A percentile compares a stretch with the other conserved stretches of the same genome.
phyloP scores from a whole-genome alignment of 2,329 filamentous ascomycete species.

The Lachnellula hyalina region DNA sequence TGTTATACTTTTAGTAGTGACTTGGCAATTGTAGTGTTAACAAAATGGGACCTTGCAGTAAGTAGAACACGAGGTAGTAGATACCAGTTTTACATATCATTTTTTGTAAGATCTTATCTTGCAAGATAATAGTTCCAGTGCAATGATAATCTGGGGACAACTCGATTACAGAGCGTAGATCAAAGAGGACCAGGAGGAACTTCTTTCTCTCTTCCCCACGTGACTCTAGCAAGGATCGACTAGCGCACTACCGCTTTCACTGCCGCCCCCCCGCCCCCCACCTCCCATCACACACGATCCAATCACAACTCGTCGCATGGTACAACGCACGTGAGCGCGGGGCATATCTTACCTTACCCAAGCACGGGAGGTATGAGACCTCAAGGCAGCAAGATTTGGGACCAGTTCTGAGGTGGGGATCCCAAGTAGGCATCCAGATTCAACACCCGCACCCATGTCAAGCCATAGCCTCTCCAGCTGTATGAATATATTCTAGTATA shows the following conservation, averaged over 20 bases:
- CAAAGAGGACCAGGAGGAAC: background rate
- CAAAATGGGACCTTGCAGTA: background rate
- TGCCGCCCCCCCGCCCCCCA: too few species aligned
- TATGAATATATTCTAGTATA: background rate
- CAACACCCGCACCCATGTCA: background rate
- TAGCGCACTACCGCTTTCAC: background rate
- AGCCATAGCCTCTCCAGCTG: background rate
- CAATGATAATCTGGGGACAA: background rate
- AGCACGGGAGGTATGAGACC: background rate
- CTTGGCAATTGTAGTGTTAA: background rate
- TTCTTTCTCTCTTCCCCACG: background rate
- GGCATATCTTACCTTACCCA: too few species aligned
- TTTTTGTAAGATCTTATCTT: too few species aligned
- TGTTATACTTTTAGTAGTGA: background rate
- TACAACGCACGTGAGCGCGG: too few species aligned
- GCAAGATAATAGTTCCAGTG: background rate
- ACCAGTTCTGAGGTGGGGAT: background rate
- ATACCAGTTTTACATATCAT: too few species aligned
- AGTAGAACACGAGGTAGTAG: too few species aligned
- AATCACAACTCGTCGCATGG: background rate
- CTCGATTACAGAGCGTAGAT: background rate
- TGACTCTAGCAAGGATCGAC: background rate
- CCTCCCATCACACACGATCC: background rate
- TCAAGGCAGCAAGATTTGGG: conserved; percentile 24
- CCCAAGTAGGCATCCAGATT: conserved; percentile 15